phyloP scores from a whole-genome alignment of 345 rosid genomes.

The Luvunga scandens region DNA sequence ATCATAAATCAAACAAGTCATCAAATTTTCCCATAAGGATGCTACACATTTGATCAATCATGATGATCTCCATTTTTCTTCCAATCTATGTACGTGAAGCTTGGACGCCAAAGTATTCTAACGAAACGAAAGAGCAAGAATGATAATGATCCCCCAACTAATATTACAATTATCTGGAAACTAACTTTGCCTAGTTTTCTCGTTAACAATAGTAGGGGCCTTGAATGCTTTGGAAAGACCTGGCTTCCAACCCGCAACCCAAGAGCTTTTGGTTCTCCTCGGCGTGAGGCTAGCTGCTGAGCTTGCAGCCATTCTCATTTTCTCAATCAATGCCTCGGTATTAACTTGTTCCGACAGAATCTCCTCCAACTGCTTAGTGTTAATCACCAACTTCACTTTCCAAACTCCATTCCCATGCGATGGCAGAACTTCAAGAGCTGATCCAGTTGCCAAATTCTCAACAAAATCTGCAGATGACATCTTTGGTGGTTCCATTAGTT shows the following conservation, averaged over 20 bases:
- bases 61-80: background rate
- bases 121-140: background rate
- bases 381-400: conserved; percentile 71
- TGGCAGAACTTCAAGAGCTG: conserved; percentile 51
- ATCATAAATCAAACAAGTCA: background rate
- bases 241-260: conserved; percentile 33
- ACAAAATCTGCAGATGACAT: conserved; percentile 15
- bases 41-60: background rate
- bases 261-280: conserved; percentile 17
- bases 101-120: background rate
- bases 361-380: conserved; percentile 56
- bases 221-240: conserved; percentile 23
- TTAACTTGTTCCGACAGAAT: conserved; percentile 62
- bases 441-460: conserved; percentile 19
- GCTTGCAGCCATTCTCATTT: conserved; percentile 58
- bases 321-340: conserved; percentile 69
- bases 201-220: conserved; percentile 4
- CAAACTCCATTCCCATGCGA: conserved; percentile 56
- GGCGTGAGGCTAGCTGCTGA: conserved; percentile 30
- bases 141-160: background rate
- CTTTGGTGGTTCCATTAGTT: conserved; percentile 19
- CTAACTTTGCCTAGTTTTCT: background rate
- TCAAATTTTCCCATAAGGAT: background rate
- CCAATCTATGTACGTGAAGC: background rate
- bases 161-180: background rate